Percentiles rank a stretch among this genome's conserved stretches.
phyloP scores from a whole-genome alignment of 371 early-diverging fungal genomes.

The Rhizopus sp. region DNA sequence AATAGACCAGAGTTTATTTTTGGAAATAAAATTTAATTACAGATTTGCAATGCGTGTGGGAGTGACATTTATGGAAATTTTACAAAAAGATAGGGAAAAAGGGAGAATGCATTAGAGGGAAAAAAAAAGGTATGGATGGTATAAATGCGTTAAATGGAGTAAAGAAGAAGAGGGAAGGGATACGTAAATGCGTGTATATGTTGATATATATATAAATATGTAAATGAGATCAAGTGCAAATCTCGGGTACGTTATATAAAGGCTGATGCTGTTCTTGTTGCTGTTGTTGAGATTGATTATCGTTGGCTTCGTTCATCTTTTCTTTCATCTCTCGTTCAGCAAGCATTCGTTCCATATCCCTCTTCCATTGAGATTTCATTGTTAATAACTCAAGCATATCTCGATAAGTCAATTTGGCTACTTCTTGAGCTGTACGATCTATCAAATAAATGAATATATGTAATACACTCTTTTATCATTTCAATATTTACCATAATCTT shows the following conservation, averaged over 20 bases:
- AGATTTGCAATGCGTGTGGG: neutral
- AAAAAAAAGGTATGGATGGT: no score
- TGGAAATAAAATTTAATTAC: slow-evolving; percentile 1
- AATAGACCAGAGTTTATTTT: no score
- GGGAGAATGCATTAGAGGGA: neutral
- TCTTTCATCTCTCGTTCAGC: slow-evolving; percentile 26
- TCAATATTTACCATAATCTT: slow-evolving; percentile 44
- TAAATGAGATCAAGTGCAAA: slow-evolving; percentile 19
- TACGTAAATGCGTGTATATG: neutral
- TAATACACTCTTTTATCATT: neutral
- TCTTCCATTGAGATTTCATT: slow-evolving; percentile 48
- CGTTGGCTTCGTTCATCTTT: slow-evolving; percentile 4
- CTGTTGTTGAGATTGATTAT: neutral
- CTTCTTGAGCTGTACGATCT: slow-evolving; percentile 55
- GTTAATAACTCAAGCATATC: slow-evolving; percentile 52
- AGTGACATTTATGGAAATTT: no score
- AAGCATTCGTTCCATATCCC: slow-evolving; percentile 47
- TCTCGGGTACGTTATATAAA: slow-evolving; percentile 26
- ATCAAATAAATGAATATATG: neutral
- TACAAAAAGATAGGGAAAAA: no score
- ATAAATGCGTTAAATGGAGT: neutral
- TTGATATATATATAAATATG: neutral
- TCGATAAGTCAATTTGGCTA: slow-evolving; percentile 48
- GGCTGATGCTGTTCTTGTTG: neutral
- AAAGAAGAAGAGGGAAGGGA: neutral